Conservation (phyloP, 345 rosid species). For the Boechera stricta region DNA sequence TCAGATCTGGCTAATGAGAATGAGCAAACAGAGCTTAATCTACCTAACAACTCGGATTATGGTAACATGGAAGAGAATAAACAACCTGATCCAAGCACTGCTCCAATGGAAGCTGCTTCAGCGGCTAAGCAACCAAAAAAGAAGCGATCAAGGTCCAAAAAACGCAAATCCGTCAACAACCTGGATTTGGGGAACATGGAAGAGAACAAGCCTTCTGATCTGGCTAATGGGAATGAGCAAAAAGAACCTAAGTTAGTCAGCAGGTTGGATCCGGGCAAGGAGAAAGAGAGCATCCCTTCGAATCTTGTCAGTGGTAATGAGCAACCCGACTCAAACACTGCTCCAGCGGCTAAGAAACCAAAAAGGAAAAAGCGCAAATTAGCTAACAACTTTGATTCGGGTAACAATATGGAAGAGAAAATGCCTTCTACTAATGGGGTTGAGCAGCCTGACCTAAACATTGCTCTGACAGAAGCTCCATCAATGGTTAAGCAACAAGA, state of each 20-base stretch:
- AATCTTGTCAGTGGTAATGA: constrained; percentile 19
- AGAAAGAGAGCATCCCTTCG: constrained; percentile 15
- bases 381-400: constrained; percentile 1
- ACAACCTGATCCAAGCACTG: constrained; percentile 25
- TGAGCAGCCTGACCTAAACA: constrained; percentile 9
- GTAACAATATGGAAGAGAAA: constrained; percentile 19
- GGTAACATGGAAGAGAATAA: constrained; percentile 15
- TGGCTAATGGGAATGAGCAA: constrained; percentile 16
- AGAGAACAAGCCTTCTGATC: constrained; percentile 9
- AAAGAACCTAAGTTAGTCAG: not conserved
- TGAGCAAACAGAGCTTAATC: constrained; percentile 12
- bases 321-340: constrained; percentile 25
- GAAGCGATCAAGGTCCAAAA: constrained; percentile 28
- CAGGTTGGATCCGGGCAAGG: not conserved
- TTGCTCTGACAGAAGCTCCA: constrained; percentile 5
- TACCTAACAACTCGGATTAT: not conserved
- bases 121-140: constrained; percentile 31
- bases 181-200: constrained; percentile 27
- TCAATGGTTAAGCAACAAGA: not conserved
- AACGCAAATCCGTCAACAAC: constrained; percentile 12
- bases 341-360: constrained; percentile 13
- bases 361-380: constrained; percentile 29
- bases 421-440: constrained; percentile 9
- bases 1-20: not conserved
- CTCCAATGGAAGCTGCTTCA: constrained; percentile 15